phyloP scores from a whole-genome alignment of 2,329 filamentous ascomycete genomes.

The Colletotrichum noveboracense region DNA sequence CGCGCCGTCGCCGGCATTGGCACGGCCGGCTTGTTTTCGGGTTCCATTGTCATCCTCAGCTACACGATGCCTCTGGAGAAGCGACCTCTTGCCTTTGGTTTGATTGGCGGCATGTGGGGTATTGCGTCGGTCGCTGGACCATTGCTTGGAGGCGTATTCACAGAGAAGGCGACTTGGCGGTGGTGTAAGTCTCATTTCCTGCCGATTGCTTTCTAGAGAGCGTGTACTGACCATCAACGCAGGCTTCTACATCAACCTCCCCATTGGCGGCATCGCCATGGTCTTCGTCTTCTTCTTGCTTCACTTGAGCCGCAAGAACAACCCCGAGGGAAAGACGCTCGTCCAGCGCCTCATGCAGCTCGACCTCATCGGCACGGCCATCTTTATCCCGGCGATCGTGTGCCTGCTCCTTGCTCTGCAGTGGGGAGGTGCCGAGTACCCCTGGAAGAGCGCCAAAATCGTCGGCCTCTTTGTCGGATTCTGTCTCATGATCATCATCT shows the following conservation, averaged over 20 bases:
- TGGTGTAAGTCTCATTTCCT: slow-evolving; percentile 43
- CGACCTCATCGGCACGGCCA: slow-evolving; percentile 59
- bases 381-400: slow-evolving; percentile 57
- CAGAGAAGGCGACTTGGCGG: slow-evolving; percentile 54
- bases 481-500: slow-evolving; percentile 49
- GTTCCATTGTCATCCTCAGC: slow-evolving; percentile 52
- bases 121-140: slow-evolving; percentile 58
- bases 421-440: slow-evolving; percentile 58
- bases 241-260: slow-evolving; percentile 48
- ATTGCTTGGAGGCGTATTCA: slow-evolving; percentile 55
- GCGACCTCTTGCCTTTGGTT: slow-evolving; percentile 58
- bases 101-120: slow-evolving; percentile 62
- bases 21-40: slow-evolving; percentile 55
- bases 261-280: slow-evolving; percentile 53
- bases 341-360: slow-evolving; percentile 46
- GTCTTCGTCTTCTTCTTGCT: slow-evolving; percentile 50
- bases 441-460: slow-evolving; percentile 54
- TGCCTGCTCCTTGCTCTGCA: slow-evolving; percentile 61
- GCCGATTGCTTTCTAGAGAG: neutral
- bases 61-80: slow-evolving; percentile 57
- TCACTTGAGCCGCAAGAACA: slow-evolving; percentile 36
- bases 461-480: slow-evolving; percentile 57
- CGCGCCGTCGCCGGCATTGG: slow-evolving; percentile 58
- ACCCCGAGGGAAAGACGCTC: slow-evolving; percentile 36
- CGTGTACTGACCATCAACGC: neutral